A percentile compares a stretch with the other conserved stretches of the same genome.
Evolutionary conservation across 2,329 filamentous ascomycete genomes (phyloP).

Genomic region (Tolypocladium capitatum): DNA sequence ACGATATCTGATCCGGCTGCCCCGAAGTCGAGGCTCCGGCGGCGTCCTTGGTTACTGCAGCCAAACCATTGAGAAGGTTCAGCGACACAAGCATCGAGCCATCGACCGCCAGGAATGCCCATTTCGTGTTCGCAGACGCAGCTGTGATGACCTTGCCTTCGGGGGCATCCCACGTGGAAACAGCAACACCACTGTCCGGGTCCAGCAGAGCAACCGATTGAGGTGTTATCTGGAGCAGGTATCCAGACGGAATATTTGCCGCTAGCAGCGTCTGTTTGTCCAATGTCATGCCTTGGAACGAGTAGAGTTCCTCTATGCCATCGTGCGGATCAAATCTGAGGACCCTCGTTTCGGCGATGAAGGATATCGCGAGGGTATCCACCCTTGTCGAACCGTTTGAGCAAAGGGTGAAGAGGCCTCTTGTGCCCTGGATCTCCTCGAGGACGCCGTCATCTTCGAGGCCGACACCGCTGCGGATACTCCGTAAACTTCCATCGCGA

Average conservation of each 20-base stretch:
- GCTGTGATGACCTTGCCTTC: constrained; percentile 53
- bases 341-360: constrained; percentile 69
- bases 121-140: constrained; percentile 59
- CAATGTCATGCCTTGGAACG: constrained; percentile 58
- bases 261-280: constrained; percentile 59
- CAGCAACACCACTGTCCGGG: constrained; percentile 37
- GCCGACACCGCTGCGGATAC: constrained; percentile 85
- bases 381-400: constrained; percentile 32
- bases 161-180: constrained; percentile 44
- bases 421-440: constrained; percentile 62
- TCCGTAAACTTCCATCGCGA: constrained; percentile 75
- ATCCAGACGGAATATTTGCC: constrained; percentile 47
- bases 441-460: constrained; percentile 77
- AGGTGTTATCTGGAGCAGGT: constrained; percentile 65
- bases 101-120: constrained; percentile 60
- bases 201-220: constrained; percentile 50
- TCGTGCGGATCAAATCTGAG: constrained; percentile 65
- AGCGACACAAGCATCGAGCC: constrained; percentile 63
- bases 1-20: constrained; percentile 61
- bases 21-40: constrained; percentile 28
- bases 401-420: constrained; percentile 57
- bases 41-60: constrained; percentile 46
- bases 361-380: constrained; percentile 69
- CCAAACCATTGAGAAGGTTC: constrained; percentile 44
- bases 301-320: constrained; percentile 75